phyloP scores from a whole-genome alignment of 2,329 filamentous ascomycete species.

The Diplodia corticola region DNA sequence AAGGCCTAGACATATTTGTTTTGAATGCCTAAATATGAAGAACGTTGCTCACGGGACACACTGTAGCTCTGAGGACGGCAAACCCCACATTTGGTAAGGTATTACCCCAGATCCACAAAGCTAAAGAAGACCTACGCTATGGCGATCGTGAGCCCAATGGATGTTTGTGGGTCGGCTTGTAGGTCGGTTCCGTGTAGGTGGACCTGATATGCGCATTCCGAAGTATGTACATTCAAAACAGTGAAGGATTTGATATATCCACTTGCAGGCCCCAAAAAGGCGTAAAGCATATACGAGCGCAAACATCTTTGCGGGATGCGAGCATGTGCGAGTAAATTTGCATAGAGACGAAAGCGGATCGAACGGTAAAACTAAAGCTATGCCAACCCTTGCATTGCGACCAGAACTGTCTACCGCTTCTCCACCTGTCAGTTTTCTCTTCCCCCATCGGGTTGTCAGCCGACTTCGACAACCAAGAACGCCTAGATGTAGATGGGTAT shows the following conservation, averaged over 20 bases:
- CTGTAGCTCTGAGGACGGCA: background rate
- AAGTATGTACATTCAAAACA: background rate
- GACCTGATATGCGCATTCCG: background rate
- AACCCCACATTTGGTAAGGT: background rate
- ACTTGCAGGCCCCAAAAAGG: background rate
- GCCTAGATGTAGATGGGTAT: constrained; percentile 17
- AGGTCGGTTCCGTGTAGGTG: background rate
- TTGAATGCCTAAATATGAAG: background rate
- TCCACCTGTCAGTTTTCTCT: background rate
- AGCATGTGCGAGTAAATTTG: background rate
- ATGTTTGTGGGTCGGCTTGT: background rate
- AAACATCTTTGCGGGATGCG: background rate
- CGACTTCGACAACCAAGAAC: constrained; percentile 6
- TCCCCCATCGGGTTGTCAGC: background rate
- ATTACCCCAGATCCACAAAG: background rate
- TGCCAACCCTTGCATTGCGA: background rate
- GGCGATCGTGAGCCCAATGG: background rate
- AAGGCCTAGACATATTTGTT: background rate
- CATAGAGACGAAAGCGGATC: background rate
- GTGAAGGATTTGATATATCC: background rate
- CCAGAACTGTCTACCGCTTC: background rate
- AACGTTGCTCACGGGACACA: background rate
- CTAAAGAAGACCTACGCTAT: background rate
- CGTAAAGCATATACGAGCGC: background rate
- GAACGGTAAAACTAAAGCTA: background rate